Base-by-base conservation (phyloP, 352 stramenopile genomes). In the Phytophthora palmivora region DNA sequence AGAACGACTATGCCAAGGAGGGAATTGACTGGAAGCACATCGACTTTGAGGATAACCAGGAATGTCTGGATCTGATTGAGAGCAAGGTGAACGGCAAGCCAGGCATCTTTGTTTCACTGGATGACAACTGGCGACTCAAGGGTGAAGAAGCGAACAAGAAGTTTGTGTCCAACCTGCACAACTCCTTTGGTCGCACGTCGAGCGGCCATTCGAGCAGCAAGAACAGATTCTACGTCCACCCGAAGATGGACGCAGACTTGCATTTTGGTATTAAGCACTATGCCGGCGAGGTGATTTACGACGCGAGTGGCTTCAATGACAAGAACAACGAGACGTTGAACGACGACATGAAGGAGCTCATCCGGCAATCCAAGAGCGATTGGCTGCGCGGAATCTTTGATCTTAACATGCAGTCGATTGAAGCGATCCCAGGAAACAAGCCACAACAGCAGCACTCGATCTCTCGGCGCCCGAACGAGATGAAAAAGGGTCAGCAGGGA, bases 261-360 rank as follows among this genome's bases (percentile, higher is more conserved):
- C 75, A 90, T 33, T 97, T 97, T 46, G 87, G 88, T 18, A 96
- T 97, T 53, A 89, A 87, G 46, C 89, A 97, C 46, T 96, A 96
- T 36, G 91, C 90, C 12, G 97, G 96, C 26, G 94, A 98, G 63
- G 96, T 99, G 12, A 92, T 97, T 36, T 99, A 99, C 78, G 97
- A 97, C 59, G 96, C 92, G 0, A 98, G 88, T 58, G 94, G 94
- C 32, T 99, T 99, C 70, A 97, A 99, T 26, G 97, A 99, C 67
- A 99, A 99, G 77, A 99, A 99, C 87, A 98, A 98, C 55, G 97
- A 99, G 69, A 98, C 92, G 45, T 62, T 99, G 58, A 97, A 97
- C 58, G 90, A 97, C 59, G 92, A 97, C 51, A 96, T 96, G 88
- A 96, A 96, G 72, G 90, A 97, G 56, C 70, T 98, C 10, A 92